Base-by-base conservation (phyloP, 306 rosid genomes). In the Sechiopsis laciniata region DNA sequence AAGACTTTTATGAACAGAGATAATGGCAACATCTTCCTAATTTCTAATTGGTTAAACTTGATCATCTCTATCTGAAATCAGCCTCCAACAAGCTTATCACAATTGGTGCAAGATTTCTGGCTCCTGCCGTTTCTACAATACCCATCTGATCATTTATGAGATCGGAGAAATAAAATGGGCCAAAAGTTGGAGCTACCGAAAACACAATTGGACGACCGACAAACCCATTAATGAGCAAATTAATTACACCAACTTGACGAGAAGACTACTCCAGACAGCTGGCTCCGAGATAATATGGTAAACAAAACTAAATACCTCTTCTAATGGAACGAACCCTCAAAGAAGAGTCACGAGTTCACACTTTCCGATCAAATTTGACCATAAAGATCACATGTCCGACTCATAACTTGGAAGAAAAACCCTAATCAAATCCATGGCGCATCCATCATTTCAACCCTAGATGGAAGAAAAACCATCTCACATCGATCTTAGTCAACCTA, bases 151-250 rank as follows among this genome's bases (percentile, higher is more conserved):
- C 29, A 69, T 69, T 69, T 46, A 69, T 69, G 56, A 69, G 73
- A 69, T 46, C 73, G 73, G 58, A 69, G 35, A 67, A 69, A 69
- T 32, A 29, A 40, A 65, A 64, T 73, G 55, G 61, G 73, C 77
- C 45, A 64, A 67, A 67, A 55, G 46, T 48, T 57, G 73, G 54
- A 69, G 73, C 73, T 69, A 69, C 55, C 58, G 17, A 48, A 50
- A 50, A 20, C 73, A 68, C 73, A 69, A 69, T 63, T 57, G 51
- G 26, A 78, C 76, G 79, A 77, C 89, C 73, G 67, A 75, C 83
- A 64, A 70, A 64, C 79, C 88, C 78, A 71, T 81, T 24, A 37
- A 46, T 37, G 76, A 72, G 51, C 45, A 74, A 42, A 61, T 65
- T 45, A 68, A 59, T 74, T 16, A 21, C 70, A 69, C 73, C 50